Evolutionary conservation across 306 rosid genomes (phyloP).

Genomic region (Betula pendula): DNA sequence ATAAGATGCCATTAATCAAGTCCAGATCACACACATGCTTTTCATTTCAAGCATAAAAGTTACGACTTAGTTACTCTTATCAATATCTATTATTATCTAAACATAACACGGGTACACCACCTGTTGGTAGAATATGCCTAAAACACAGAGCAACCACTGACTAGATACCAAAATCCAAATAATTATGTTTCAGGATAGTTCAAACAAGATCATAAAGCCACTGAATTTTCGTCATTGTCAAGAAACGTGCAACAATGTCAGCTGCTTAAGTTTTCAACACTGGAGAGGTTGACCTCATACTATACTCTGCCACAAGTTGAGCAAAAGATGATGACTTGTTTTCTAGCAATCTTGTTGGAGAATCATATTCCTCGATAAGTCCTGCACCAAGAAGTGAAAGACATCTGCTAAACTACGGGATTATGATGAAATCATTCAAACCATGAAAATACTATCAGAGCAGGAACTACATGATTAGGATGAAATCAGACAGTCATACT

Average conservation of each 20-base stretch:
- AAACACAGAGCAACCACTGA: neutral
- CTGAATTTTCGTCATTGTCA: constrained; percentile 14
- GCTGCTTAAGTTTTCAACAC: neutral
- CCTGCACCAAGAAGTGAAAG: neutral
- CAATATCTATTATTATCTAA: neutral
- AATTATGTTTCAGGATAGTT: neutral
- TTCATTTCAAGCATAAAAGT: constrained; percentile 40
- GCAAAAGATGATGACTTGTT: constrained; percentile 16
- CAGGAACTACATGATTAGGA: neutral
- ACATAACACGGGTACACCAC: no score
- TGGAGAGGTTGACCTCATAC: constrained; percentile 37
- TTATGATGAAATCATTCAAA: neutral
- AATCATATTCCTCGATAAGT: constrained; percentile 9
- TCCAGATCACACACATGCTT: neutral
- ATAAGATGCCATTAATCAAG: neutral
- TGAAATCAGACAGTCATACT: neutral
- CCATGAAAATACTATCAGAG: neutral
- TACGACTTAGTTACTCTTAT: neutral
- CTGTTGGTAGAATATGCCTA: neutral
- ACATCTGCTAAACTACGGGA: neutral
- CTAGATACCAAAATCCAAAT: no score
- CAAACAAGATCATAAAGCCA: neutral
- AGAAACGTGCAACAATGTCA: neutral
- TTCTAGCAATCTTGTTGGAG: constrained; percentile 17
- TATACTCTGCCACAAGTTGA: constrained; percentile 29